These are phyloP conservation scores for Boletus austroedulis DNA, from an alignment of 1,284 basidiomycete genomes.

Conservation along the genomic window DNA sequence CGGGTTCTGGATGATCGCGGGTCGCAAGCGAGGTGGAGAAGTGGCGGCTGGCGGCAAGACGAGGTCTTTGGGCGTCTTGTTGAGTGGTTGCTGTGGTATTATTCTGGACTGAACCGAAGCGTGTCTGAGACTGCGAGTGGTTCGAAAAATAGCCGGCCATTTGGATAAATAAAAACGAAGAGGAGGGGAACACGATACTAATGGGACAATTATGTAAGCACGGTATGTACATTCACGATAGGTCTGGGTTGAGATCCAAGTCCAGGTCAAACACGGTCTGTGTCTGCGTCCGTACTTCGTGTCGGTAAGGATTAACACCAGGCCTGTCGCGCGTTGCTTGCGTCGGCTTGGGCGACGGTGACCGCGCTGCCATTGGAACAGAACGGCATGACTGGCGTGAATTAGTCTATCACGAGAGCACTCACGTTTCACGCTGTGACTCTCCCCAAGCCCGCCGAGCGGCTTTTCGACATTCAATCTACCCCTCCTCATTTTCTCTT, in stretches of 20 bases:
- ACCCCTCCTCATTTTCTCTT: slow-evolving; percentile 81
- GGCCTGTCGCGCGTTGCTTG: slow-evolving; percentile 47
- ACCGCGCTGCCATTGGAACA: slow-evolving; percentile 37
- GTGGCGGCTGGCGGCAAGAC: slow-evolving; percentile 61
- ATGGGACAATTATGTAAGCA: slow-evolving; percentile 30
- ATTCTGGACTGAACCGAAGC: slow-evolving; percentile 56
- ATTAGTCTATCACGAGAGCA: slow-evolving; percentile 11
- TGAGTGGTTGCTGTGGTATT: slow-evolving; percentile 15
- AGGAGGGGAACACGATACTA: no score
- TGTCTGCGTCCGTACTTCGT: slow-evolving; percentile 58
- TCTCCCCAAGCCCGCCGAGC: slow-evolving; percentile 71
- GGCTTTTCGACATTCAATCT: slow-evolving; percentile 74
- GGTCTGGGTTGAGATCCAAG: slow-evolving; percentile 74
- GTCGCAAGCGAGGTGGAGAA: slow-evolving; percentile 65
- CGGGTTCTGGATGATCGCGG: slow-evolving; percentile 35
- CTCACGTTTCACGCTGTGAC: slow-evolving; percentile 72
- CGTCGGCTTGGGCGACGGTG: slow-evolving; percentile 52
- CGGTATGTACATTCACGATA: no score
- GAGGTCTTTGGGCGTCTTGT: slow-evolving; percentile 39
- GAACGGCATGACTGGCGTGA: background rate
- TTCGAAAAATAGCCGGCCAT: slow-evolving; percentile 74
- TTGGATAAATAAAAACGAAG: slow-evolving; percentile 34
- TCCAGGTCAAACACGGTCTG: slow-evolving; percentile 69
- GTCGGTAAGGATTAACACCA: slow-evolving; percentile 65
- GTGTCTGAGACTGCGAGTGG: slow-evolving; percentile 69